A percentile compares a stretch with the other conserved stretches of the same genome.
Conservation (phyloP, 305 asterid species). For the Fraxinus velutina region DNA sequence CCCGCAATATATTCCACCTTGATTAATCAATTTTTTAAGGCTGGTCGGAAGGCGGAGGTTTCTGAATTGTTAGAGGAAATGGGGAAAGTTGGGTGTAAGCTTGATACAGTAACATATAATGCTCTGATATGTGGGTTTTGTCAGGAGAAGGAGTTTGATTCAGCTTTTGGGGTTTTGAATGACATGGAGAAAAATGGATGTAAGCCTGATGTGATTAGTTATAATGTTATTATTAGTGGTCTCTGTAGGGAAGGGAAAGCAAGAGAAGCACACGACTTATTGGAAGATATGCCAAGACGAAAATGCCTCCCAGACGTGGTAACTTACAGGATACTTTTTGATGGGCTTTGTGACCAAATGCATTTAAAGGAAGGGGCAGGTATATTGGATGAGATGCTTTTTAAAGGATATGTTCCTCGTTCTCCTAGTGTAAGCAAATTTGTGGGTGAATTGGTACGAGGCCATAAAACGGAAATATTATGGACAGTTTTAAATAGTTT, state of each 20-base stretch:
- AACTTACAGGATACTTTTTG: slow-evolving; percentile 54
- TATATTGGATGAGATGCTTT: slow-evolving; percentile 72
- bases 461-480: slow-evolving; percentile 31
- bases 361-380: slow-evolving; percentile 54
- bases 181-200: slow-evolving; percentile 64
- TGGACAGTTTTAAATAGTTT: slow-evolving; percentile 39
- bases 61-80: slow-evolving; percentile 51
- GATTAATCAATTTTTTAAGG: slow-evolving; percentile 55
- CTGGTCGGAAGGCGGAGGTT: slow-evolving; percentile 45
- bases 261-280: slow-evolving; percentile 54
- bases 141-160: slow-evolving; percentile 51
- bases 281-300: slow-evolving; percentile 72
- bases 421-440: slow-evolving; percentile 39
- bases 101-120: slow-evolving; percentile 57
- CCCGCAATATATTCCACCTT: slow-evolving; percentile 64
- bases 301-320: slow-evolving; percentile 62
- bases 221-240: slow-evolving; percentile 50
- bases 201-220: slow-evolving; percentile 63
- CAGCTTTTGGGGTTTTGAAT: slow-evolving; percentile 44
- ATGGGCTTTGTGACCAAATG: slow-evolving; percentile 54
- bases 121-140: slow-evolving; percentile 62
- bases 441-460: slow-evolving; percentile 34
- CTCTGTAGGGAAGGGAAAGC: slow-evolving; percentile 53
- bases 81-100: slow-evolving; percentile 53
- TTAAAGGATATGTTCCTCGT: slow-evolving; percentile 48